Evolutionary conservation across 768 basidiomycete genomes (phyloP), one percentile per base, ranked within the genome.

Genomic region (Heimioporus sp.): DNA sequence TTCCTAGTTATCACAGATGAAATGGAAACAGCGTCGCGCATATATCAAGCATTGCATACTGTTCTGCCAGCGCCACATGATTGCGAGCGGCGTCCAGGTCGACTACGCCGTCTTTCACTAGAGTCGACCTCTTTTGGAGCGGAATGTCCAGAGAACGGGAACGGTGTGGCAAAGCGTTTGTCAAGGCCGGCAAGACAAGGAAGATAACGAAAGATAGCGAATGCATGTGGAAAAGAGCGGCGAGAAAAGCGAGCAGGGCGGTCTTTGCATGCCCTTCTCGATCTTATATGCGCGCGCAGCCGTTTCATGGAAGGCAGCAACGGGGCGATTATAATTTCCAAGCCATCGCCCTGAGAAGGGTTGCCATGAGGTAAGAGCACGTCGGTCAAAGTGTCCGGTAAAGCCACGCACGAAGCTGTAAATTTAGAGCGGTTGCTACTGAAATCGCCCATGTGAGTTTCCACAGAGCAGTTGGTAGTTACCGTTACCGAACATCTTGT

Each of bases 1-100:
- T 64, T 67, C 35, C 64, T 66, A 36, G 2, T 46, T 6, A 13
- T 24, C 16, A 38, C 7, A 46, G 28, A 52, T 58, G 17, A 64
- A 52, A 53, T 35, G 17, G 10, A 30, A 8, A 20, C 15, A 12
- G 42, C 10, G 8, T 10, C 4, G 10, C 24, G 24, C 24, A 1
- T 7, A 21, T 2, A 39, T 41, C 45, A 10, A 31, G 60, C 51
- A 31, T 13, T n/a, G 24, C 59, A 0, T 45, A 58, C 59, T 16
- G 28, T 46, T 57, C 44, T 35, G 54, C 48, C 36, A 38, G 17
- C 10, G 58, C 51, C 5, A 66, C 4, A 43, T 68, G 56, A 16
- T 55, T 43, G 5, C 53, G 57, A 24, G 52, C 32, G 10, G 44
- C 49, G 8, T 45, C 42, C 9, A 66, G 38, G 32, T 68, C 46